A percentile compares a stretch with the other conserved stretches of the same genome.
Evolutionary conservation across 768 basidiomycete genomes (phyloP).

Genomic region (Lactarius quietus): DNA sequence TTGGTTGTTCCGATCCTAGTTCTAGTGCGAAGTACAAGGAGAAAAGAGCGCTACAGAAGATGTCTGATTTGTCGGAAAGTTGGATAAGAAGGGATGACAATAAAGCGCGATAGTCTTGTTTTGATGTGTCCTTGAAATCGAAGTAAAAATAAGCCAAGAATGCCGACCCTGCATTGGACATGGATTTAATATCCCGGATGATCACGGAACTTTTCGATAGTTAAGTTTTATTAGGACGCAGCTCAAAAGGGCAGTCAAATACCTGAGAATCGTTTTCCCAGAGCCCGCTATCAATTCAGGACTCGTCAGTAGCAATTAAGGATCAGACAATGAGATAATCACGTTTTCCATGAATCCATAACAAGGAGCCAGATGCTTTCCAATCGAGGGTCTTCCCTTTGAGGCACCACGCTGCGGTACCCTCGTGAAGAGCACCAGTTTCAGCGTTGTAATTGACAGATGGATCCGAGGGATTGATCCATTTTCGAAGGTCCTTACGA

Average conservation of each 20-base stretch:
- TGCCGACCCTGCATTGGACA: background rate
- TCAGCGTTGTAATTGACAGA: background rate
- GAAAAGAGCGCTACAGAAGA: background rate
- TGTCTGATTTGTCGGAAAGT: background rate
- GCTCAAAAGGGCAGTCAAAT: background rate
- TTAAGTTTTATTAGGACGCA: background rate
- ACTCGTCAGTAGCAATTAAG: background rate
- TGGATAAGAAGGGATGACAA: background rate
- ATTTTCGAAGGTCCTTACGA: background rate
- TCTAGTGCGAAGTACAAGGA: background rate
- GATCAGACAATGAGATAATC: background rate
- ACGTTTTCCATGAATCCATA: conserved; percentile 7
- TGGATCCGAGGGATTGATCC: background rate
- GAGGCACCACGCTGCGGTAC: background rate
- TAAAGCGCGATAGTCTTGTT: background rate
- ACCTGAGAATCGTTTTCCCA: background rate
- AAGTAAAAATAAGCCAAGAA: background rate
- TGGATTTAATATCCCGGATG: background rate
- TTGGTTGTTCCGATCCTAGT: background rate
- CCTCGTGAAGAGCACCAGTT: background rate
- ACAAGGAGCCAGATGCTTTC: background rate
- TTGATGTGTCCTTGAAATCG: background rate
- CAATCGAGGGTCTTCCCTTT: background rate
- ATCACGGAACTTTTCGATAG: background rate
- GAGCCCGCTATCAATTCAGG: background rate